Base-by-base conservation (phyloP, 495 filamentous ascomycete genomes). In the Penicillium crystallinum region DNA sequence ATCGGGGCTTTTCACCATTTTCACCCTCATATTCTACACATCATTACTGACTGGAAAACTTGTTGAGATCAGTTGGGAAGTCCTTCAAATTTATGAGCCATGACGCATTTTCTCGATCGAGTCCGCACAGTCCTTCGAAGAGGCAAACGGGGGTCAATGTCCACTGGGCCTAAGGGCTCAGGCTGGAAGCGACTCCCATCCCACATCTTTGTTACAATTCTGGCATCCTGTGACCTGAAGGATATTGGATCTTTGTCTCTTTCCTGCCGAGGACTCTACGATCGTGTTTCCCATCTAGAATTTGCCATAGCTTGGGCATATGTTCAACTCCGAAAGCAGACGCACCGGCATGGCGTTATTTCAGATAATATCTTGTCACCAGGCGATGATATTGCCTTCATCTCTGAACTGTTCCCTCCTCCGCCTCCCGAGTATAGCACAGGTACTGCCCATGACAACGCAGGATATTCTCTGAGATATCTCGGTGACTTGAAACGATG, bases 391-490 rank as follows among this genome's bases (percentile, higher is more conserved):
- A 46, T 69, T 3, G 53, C 59, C 21, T 69, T 69, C 45, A 63
- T 69, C 30, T 54, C 59, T 0, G 49, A 59, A 5, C 45, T 69
- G 12, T 69, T 69, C 12, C 64, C 66, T 4, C 64, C 66, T 14
- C 59, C 66, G 4, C 66, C 66, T 27, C 66, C 66, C 15, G 52
- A 61, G 2, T 69, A 69, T 22, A 57, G 56, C 6, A 18, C 39
- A 8, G 50, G 43, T 11, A 35, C 55, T 11, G 34, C 30, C 14
- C 44, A 51, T 15, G 55, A 56, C 19, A 57, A 65, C 35, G 60
- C 59, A n/a, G 59, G 62, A 7, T 65, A 69, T 41, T 62, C 66
- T 22, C 53, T 69, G 14, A 61, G 54, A n/a, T 69, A 69, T 35
- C 29, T 69, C 9, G 53, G 56, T 6, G 64, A 67, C 23, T 40